Evolutionary conservation across 2,329 filamentous ascomycete genomes (phyloP).

Genomic region (Alternaria dauci): DNA sequence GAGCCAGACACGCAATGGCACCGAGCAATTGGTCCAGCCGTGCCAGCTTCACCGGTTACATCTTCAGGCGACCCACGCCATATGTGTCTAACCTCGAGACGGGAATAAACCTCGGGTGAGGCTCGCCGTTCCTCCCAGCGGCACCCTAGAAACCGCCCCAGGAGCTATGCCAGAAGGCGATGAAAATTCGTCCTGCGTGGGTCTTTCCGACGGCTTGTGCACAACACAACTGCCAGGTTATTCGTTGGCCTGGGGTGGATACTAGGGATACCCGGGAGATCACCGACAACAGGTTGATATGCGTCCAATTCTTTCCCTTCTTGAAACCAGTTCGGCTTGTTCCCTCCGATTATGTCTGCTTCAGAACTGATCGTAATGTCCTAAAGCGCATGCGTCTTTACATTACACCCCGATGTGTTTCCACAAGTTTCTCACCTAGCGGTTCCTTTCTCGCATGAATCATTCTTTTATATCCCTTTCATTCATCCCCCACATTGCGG

Average conservation of each 20-base stretch:
- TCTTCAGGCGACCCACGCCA: slow-evolving; percentile 12
- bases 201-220: slow-evolving; percentile 4
- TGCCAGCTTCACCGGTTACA: slow-evolving; percentile 7
- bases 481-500: background rate
- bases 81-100: slow-evolving; percentile 6
- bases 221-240: slow-evolving; percentile 9
- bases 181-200: slow-evolving; percentile 11
- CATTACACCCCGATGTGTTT: background rate
- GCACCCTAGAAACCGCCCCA: slow-evolving; percentile 8
- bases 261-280: slow-evolving; percentile 8
- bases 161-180: slow-evolving; percentile 7
- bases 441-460: background rate
- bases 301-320: slow-evolving; percentile 8
- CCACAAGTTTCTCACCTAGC: background rate
- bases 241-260: slow-evolving; percentile 6
- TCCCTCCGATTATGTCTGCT: background rate
- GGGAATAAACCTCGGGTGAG: slow-evolving; percentile 7
- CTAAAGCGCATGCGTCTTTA: background rate
- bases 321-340: background rate
- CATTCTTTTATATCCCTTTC: background rate
- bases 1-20: slow-evolving; percentile 1
- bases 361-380: background rate
- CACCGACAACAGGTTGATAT: slow-evolving; percentile 8
- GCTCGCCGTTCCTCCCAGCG: slow-evolving; percentile 11
- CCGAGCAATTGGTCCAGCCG: slow-evolving; percentile 11